Evolutionary conservation across 352 stramenopile species (phyloP).

Genomic region (Globisporangium lucens): DNA sequence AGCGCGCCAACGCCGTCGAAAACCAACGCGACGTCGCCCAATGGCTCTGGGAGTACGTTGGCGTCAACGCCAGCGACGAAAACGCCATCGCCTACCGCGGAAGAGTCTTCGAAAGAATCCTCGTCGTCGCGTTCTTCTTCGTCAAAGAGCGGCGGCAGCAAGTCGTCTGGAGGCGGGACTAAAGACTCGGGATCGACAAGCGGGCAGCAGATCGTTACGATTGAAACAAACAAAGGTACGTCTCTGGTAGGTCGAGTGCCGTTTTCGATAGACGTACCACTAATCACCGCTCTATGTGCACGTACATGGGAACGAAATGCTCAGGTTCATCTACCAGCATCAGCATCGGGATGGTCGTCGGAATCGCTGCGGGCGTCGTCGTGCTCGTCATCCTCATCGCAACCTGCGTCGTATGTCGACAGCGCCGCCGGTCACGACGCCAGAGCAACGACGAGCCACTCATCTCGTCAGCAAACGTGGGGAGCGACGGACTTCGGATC

Average conservation of each 20-base stretch:
- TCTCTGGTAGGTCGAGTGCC: background rate
- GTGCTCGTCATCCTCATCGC: background rate
- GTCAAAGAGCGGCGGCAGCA: background rate
- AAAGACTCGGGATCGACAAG: background rate
- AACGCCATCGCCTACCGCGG: background rate
- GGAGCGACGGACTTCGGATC: background rate
- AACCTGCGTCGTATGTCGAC: background rate
- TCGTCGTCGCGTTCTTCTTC: background rate
- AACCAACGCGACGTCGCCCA: background rate
- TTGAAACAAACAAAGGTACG: background rate
- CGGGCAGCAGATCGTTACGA: background rate
- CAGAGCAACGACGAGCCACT: background rate
- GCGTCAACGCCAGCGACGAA: background rate
- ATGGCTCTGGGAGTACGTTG: background rate
- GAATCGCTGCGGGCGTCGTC: background rate
- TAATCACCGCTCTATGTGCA: background rate
- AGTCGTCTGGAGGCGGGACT: background rate
- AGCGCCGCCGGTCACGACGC: background rate
- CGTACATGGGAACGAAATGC: background rate
- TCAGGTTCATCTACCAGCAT: background rate
- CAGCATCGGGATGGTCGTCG: background rate
- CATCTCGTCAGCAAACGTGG: background rate
- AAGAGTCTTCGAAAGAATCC: background rate
- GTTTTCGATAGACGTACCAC: background rate
- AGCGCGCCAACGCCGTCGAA: background rate